Base-by-base conservation (phyloP, 257 asterid genomes). In the Orobanche coerulescens region DNA sequence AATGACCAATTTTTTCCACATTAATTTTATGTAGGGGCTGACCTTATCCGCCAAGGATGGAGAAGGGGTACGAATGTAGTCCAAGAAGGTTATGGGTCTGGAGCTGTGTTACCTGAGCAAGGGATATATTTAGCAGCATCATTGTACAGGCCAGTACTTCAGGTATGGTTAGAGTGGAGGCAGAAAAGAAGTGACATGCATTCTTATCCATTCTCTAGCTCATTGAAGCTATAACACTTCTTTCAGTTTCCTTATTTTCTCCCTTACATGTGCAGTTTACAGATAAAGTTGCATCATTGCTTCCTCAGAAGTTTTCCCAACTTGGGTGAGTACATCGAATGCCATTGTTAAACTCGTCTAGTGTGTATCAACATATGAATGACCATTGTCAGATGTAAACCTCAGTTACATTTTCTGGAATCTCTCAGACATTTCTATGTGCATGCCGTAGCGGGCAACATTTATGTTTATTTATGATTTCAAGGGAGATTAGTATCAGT, bases 81-180 rank as follows among this genome's bases (percentile, higher is more conserved):
- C 62, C 94, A 93, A 75, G 99, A 93, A 80, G 99, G 99, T 75
- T 93, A 89, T 80, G 99, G 99, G 42, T 80, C 96, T 66, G 89
- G 94, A 65, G 79, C 84, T 61, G 83, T 89, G 70, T 78, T 93
- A 74, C 95, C 95, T 26, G 99, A 93, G 81, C 99, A 84, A 78
- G 99, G 99, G 61, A 83, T 93, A 64, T 93, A 93, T 78, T 74
- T 93, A 73, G 94, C 96, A 31, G 96, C 99, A 76, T 89, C 99
- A 36, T 79, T 93, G 43, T 93, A 89, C 72, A 84, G 99, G 64
- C 99, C 99, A 48, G 96, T 89, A 68, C 83, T 81, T 66, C 96
- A 93, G 99, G 99, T 93, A 74, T 61, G 73, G 55, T 50, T 60
- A 46, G 33, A 36, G 43, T 43, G 49, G 64, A 68, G 53, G 66